Percentiles rank a stretch among this genome's conserved stretches.
Conservation (phyloP, 345 rosid species). For the Cardiospermum halicacabum region DNA sequence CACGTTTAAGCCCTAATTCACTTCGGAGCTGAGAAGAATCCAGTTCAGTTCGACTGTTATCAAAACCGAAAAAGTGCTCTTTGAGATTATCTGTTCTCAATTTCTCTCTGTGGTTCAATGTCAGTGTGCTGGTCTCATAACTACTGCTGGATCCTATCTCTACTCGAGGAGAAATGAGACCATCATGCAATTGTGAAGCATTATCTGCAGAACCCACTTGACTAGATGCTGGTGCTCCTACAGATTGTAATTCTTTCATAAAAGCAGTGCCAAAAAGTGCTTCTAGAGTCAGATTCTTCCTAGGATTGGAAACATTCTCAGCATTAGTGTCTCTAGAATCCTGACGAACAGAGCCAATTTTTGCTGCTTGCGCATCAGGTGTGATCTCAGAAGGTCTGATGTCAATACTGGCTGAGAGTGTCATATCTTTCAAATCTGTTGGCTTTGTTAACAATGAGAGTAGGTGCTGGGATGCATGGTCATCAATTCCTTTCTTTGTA, state of each 20-base stretch:
- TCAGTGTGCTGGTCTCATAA: constrained; percentile 22
- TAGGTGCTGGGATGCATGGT: constrained; percentile 79
- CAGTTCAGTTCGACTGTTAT: constrained; percentile 34
- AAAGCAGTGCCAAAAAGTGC: constrained; percentile 91
- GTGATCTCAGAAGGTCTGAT: constrained; percentile 17
- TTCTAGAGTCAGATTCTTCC: constrained; percentile 78
- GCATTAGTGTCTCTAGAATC: constrained; percentile 37
- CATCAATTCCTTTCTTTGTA: constrained; percentile 43
- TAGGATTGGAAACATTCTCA: constrained; percentile 28
- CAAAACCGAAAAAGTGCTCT: constrained; percentile 38
- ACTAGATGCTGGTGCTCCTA: constrained; percentile 53
- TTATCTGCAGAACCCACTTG: constrained; percentile 37
- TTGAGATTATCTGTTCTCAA: constrained; percentile 38
- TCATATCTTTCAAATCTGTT: constrained; percentile 27
- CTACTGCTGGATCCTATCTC: constrained; percentile 32
- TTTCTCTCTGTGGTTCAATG: constrained; percentile 38
- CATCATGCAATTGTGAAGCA: constrained; percentile 37
- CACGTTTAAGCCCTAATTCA: constrained; percentile 38
- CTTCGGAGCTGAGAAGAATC: constrained; percentile 39
- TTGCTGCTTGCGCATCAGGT: constrained; percentile 19
- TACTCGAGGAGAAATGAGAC: constrained; percentile 23
- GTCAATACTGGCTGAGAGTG: constrained; percentile 28
- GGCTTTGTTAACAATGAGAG: constrained; percentile 79
- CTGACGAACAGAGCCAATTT: constrained; percentile 11
- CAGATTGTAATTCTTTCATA: constrained; percentile 86